Evolutionary conservation across 1,284 basidiomycete species (phyloP).

Genomic region (Ceratobasidium sp.): DNA sequence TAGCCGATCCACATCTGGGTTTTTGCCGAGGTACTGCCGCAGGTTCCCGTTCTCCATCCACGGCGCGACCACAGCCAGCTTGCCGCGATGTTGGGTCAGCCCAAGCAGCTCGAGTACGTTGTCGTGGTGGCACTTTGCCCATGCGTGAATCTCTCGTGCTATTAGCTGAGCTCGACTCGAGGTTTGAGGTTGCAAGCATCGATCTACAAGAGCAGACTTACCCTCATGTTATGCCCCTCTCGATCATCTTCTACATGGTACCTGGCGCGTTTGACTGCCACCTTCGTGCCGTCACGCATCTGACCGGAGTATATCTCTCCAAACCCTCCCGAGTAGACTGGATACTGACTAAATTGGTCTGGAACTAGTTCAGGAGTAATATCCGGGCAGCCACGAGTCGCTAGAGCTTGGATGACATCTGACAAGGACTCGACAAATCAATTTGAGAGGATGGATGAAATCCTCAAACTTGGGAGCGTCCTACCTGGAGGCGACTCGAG

Average conservation of each 20-base stretch:
- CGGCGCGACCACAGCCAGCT: neutral
- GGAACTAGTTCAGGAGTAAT: neutral
- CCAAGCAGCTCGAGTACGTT: conserved; percentile 8
- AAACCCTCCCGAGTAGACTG: neutral
- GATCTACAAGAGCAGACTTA: neutral
- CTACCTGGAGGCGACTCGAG: no score
- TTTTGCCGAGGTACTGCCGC: neutral
- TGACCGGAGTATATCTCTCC: conserved; percentile 12
- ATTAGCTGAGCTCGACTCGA: neutral
- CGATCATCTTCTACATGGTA: neutral
- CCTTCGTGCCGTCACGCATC: neutral
- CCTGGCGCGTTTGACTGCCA: conserved; percentile 1
- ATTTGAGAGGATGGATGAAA: neutral
- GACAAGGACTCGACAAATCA: neutral
- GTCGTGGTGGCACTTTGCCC: neutral
- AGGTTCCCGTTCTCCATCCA: conserved; percentile 18
- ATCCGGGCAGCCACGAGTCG: neutral
- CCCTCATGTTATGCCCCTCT: neutral
- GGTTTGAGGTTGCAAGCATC: neutral
- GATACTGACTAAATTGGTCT: neutral
- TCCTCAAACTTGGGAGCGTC: no score
- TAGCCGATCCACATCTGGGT: neutral
- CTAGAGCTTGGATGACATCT: neutral
- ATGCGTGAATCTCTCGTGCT: neutral
- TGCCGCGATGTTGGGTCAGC: neutral